These are phyloP conservation scores for Spiraea crenata DNA, from an alignment of 331 rosid species.

Conservation along the genomic window DNA sequence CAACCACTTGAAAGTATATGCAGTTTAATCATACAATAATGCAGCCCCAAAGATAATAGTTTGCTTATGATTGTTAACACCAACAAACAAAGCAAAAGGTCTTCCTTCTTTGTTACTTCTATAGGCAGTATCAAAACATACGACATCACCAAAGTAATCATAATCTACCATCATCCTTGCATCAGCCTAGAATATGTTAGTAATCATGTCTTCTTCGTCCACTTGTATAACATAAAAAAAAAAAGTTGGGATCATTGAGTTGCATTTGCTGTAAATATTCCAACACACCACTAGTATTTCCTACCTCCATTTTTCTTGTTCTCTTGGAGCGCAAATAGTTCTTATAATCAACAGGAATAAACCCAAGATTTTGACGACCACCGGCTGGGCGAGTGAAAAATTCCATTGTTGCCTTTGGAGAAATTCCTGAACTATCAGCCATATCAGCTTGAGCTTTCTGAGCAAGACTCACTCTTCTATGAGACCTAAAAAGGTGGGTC, in stretches of 20 bases:
- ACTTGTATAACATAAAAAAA: no score
- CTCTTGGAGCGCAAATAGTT: not conserved
- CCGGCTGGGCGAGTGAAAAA: not conserved
- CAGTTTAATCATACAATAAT: no score
- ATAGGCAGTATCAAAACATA: no score
- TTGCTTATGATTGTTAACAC: not conserved
- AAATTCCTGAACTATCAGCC: no score
- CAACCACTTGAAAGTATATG: not conserved
- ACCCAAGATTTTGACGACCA: not conserved
- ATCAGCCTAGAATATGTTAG: no score
- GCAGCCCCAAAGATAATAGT: not conserved
- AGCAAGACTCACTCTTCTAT: not conserved
- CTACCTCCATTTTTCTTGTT: not conserved
- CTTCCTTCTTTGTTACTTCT: not conserved
- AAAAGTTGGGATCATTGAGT: no score
- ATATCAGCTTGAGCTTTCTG: not conserved
- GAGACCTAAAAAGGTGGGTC: not conserved
- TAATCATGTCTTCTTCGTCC: no score
- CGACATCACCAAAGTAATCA: no score
- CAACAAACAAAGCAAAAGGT: not conserved
- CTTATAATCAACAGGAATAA: not conserved
- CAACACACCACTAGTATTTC: no score
- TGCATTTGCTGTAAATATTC: no score
- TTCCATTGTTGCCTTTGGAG: not conserved
- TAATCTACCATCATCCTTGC: no score